Base-by-base conservation (phyloP, 371 early-diverging fungal genomes). In the Mortierella sp. region DNA sequence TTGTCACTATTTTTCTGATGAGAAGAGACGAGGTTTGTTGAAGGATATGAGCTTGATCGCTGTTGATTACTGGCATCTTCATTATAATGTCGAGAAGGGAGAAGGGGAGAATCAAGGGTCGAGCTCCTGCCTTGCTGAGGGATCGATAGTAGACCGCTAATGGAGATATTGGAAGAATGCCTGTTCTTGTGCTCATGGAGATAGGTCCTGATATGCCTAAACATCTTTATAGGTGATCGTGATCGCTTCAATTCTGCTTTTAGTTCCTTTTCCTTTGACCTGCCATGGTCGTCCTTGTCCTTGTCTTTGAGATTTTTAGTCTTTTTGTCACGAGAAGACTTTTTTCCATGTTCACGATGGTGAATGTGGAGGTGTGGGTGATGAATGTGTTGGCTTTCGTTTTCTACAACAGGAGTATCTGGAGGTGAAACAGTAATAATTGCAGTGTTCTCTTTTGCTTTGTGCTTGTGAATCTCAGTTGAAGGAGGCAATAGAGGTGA, bases 171-270 rank as follows among this genome's bases (percentile, higher is more conserved):
- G 28, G 32, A 47, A 42, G 63, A 58, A 61, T 67, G 47, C 17
- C 57, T 70, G 35, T 75, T 75, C 45, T 71, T 75, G 72, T 75
- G 75, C 54, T 71, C 69, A 47, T 75, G 75, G 42, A 81, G 56
- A 51, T 81, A 81, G 23, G 81, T 65, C 32, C 54, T 75, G 42
- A 81, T 81, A 66, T 81, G 75, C 35, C 65, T 75, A 40, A 81
- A 43, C 29, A 81, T 64, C 40, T 81, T 81, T 65, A 81, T 75
- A 32, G 81, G 81, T 2, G 81, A 81, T 22, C 75, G 64, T 2
- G 81, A 81, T 12, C 81, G 71, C 53, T 81, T 81, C 43, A 81
- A 49, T 49, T 53, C 57, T 12, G 64, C 32, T 42, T 66, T 68
- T 55, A 40, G 34, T 2, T 15, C 13, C n/a, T 22, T 42, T 2